Base-by-base conservation (phyloP, 176 grass and related monocot genomes). In the Juncus inflexus region DNA sequence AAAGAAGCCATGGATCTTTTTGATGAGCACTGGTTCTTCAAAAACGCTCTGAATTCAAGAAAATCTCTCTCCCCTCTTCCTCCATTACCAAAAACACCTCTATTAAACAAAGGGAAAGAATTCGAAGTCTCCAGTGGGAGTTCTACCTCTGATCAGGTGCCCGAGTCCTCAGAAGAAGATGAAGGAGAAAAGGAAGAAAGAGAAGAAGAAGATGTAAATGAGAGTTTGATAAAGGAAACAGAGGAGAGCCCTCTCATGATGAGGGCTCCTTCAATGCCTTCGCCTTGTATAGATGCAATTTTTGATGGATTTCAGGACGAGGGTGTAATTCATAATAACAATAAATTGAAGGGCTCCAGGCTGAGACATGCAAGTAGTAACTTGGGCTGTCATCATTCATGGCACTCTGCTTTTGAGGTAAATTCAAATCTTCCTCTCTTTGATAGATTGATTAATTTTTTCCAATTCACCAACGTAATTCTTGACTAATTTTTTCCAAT, bases 21-120 rank as follows among this genome's bases (percentile, higher is more conserved):
- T 12, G 91, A 96, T 41, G 91, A 96, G 47, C 70, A 70, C 61
- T 96, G 91, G 91, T 90, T 96, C 84, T 90, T 87, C 71, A 70
- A 78, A 78, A 96, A 90, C 84, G 65, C 74, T 45, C 71, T 96
- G 52, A 74, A 47, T 37, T 52, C n/a, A 40, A 62, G 61, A 28
- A 53, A 65, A 60, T 1, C 6, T 36, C 2, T 39, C 38, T 52
- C 15, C 9, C 50, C 3, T 55, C 43, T 62, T 39, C 84, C 70
- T 45, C 36, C 14, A 55, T 67, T 66, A 40, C 70, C 75, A 35
- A 86, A 70, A 63, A 40, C 83, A 65, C 73, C 78, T 43, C 62
- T 42, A 42, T 56, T 49, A 1, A 50, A 45, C 50, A 6, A 15
- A n/a, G 15, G 4, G 14, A 19, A 57, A 37, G 50, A 56, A 2